These are phyloP conservation scores for Geotrichum australiense DNA, from an alignment of 1,139 yeast genomes.

Conservation along the genomic window DNA sequence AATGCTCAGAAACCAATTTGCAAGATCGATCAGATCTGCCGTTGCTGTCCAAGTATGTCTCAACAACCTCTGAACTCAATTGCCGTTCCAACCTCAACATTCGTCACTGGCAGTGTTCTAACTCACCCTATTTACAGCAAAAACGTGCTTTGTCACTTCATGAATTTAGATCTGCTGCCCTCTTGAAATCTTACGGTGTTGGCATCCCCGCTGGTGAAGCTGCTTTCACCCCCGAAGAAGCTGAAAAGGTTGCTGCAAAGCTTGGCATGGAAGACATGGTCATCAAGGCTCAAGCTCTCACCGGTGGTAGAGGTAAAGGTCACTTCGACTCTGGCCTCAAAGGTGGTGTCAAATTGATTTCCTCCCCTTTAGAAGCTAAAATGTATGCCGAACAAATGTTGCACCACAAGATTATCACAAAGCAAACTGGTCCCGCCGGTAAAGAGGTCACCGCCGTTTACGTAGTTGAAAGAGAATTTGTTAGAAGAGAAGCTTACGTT, in stretches of 20 bases:
- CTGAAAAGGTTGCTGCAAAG: constrained; percentile 68
- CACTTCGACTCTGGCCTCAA: constrained; percentile 91
- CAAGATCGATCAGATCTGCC: constrained; percentile 11
- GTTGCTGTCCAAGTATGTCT: constrained; percentile 13
- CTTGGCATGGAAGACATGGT: constrained; percentile 72
- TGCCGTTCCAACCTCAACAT: constrained; percentile 1
- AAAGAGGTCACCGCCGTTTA: constrained; percentile 95
- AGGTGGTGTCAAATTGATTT: constrained; percentile 92
- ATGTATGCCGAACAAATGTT: constrained; percentile 86
- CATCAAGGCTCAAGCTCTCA: constrained; percentile 95
- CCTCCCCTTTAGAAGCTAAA: constrained; percentile 79
- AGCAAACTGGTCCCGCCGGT: constrained; percentile 97
- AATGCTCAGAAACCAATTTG: constrained; percentile 13
- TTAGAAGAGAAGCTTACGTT: constrained; percentile 88
- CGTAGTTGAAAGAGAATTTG: constrained; percentile 91
- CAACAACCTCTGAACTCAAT: neutral
- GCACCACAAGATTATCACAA: constrained; percentile 87
- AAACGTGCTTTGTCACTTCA: constrained; percentile 76
- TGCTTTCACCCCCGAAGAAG: constrained; percentile 85
- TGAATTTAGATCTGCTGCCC: constrained; percentile 92
- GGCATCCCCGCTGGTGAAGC: constrained; percentile 91
- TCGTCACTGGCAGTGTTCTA: neutral
- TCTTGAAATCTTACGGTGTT: constrained; percentile 72
- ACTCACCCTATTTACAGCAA: constrained; percentile 18
- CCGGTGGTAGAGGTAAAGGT: constrained; percentile 99